Conservation (phyloP, 2,329 filamentous ascomycete species). For the Clarireedia hainanense region DNA sequence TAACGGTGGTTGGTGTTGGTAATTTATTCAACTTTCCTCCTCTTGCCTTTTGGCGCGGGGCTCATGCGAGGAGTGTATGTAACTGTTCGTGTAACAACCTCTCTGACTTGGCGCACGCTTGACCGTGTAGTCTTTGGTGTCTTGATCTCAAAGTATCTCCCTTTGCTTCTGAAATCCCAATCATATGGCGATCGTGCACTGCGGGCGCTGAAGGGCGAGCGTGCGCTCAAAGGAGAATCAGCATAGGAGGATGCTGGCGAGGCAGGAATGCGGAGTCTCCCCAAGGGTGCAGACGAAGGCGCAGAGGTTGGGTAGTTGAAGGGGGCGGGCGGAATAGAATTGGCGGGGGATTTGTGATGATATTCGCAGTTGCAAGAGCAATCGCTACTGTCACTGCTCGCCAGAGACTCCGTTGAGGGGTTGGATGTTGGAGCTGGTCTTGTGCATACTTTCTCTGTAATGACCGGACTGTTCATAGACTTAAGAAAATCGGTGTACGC, state of each 20-base stretch:
- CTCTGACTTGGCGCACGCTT: slow-evolving; percentile 64
- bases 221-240: slow-evolving; percentile 48
- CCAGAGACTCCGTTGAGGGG: slow-evolving; percentile 31
- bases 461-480: slow-evolving; percentile 47
- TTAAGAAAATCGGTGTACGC: slow-evolving; percentile 94
- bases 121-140: slow-evolving; percentile 50
- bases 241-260: slow-evolving; percentile 61
- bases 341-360: slow-evolving; percentile 45
- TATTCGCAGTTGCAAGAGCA: slow-evolving; percentile 49
- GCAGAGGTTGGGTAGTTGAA: slow-evolving; percentile 54
- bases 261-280: slow-evolving; percentile 67
- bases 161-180: slow-evolving; percentile 66
- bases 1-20: neutral
- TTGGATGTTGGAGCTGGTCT: slow-evolving; percentile 40
- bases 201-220: slow-evolving; percentile 66
- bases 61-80: slow-evolving; percentile 84
- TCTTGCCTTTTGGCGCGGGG: slow-evolving; percentile 85
- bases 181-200: slow-evolving; percentile 65
- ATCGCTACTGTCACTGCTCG: slow-evolving; percentile 39
- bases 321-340: slow-evolving; percentile 45
- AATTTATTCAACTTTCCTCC: slow-evolving; percentile 61
- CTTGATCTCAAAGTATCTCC: slow-evolving; percentile 51
- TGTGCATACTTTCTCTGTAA: slow-evolving; percentile 32
- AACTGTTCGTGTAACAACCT: slow-evolving; percentile 90
- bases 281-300: slow-evolving; percentile 46